Percentiles rank a stretch among this genome's conserved stretches.
Conservation (phyloP, 768 basidiomycete species). For the Mycena floridula region DNA sequence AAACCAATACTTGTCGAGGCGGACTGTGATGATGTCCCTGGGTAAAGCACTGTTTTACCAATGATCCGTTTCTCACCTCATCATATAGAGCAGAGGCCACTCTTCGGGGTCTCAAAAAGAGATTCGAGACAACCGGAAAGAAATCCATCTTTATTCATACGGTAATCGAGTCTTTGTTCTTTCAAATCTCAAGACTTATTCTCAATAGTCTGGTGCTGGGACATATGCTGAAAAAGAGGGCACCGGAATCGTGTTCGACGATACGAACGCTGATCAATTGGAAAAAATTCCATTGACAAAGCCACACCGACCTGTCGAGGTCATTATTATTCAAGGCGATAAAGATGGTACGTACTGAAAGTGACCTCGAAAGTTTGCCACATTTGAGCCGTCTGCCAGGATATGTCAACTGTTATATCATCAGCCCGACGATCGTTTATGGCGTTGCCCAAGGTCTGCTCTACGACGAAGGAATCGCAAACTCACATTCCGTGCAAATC, state of each 20-base stretch:
- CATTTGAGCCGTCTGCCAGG: neutral
- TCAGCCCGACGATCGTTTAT: conserved; percentile 13
- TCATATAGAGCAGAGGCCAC: conserved; percentile 41
- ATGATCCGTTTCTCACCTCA: no score
- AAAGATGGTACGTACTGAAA: conserved; percentile 17
- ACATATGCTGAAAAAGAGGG: neutral
- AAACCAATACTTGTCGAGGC: conserved; percentile 5
- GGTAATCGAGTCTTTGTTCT: no score
- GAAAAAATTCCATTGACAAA: conserved; percentile 19
- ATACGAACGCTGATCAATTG: conserved; percentile 20
- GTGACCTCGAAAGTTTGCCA: neutral
- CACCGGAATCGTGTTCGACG: conserved; percentile 18
- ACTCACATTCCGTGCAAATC: conserved; percentile 47
- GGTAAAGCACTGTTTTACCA: no score
- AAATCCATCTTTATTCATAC: conserved; percentile 55
- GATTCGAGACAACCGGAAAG: conserved; percentile 32
- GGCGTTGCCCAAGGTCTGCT: conserved; percentile 10
- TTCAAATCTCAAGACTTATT: neutral
- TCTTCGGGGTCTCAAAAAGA: conserved; percentile 46
- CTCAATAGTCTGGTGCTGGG: neutral
- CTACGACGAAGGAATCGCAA: conserved; percentile 39
- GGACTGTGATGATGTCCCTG: conserved; percentile 39
- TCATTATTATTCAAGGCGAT: conserved; percentile 22
- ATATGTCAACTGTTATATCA: conserved; percentile 11
- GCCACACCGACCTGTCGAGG: conserved; percentile 26